Evolutionary conservation across 345 rosid genomes (phyloP).

Genomic region (Kernera saxatilis): DNA sequence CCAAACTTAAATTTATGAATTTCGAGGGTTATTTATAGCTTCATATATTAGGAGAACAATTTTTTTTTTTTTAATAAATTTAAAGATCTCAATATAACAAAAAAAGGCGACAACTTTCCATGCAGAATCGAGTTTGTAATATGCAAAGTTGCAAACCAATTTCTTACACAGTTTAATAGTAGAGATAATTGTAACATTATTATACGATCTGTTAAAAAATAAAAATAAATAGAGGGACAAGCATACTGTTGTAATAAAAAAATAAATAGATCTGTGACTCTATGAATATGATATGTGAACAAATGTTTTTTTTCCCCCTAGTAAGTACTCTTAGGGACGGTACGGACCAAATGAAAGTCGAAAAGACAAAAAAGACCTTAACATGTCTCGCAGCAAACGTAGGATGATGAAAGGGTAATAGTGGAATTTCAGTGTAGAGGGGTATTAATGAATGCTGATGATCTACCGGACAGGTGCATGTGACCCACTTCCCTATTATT

Average conservation of each 20-base stretch:
- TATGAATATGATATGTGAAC: constrained; percentile 22
- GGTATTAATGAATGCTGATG: constrained; percentile 25
- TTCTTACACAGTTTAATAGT: not conserved
- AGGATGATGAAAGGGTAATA: not conserved
- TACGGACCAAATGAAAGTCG: constrained; percentile 13
- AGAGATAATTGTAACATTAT: not conserved
- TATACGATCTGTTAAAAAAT: not conserved
- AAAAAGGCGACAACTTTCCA: not conserved
- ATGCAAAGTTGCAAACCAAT: not conserved
- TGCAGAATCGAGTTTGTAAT: not conserved
- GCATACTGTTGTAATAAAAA: not conserved
- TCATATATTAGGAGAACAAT: no score
- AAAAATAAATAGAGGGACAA: not conserved
- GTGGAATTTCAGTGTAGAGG: not conserved
- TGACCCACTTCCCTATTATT: constrained; percentile 46
- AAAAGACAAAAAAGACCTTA: constrained; percentile 9
- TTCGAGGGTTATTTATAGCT: not conserved
- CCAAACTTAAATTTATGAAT: not conserved
- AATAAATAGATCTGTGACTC: not conserved
- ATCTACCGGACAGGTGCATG: constrained; percentile 46
- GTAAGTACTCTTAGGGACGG: constrained; percentile 31
- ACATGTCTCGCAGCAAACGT: not conserved
- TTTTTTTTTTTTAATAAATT: not conserved
- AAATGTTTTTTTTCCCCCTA: constrained; percentile 17
- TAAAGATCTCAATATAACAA: no score